phyloP scores from a whole-genome alignment of 345 rosid genomes.

The Populus davidiana region DNA sequence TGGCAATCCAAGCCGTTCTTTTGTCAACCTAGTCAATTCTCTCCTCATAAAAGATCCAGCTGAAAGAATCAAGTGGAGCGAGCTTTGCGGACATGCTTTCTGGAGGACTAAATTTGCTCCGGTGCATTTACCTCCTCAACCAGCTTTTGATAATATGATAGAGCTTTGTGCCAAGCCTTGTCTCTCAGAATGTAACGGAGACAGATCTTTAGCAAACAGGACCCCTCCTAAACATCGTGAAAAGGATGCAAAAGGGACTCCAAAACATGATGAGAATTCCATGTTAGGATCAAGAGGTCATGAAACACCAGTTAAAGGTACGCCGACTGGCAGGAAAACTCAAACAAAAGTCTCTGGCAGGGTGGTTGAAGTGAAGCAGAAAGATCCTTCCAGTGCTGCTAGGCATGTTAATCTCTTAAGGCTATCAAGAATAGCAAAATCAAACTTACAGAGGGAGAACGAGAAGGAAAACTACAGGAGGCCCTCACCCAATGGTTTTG shows the following conservation, averaged over 20 bases:
- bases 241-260: conserved; percentile 62
- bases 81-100: conserved; percentile 82
- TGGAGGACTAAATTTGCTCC: conserved; percentile 62
- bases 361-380: conserved; percentile 61
- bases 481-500: conserved; percentile 63
- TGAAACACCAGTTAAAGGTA: conserved; percentile 66
- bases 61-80: conserved; percentile 86
- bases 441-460: conserved; percentile 86
- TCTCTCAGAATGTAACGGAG: conserved; percentile 74
- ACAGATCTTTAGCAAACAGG: conserved; percentile 54
- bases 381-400: conserved; percentile 51
- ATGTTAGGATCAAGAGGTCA: conserved; percentile 43
- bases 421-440: conserved; percentile 88
- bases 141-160: conserved; percentile 78
- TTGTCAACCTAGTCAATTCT: conserved; percentile 77
- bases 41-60: conserved; percentile 91
- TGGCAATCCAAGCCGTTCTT: conserved; percentile 75
- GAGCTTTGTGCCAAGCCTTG: conserved; percentile 65
- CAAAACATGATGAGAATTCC: conserved; percentile 63
- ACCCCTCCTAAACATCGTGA: conserved; percentile 72
- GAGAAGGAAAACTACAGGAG: conserved; percentile 96
- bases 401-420: conserved; percentile 81
- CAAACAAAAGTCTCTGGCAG: conserved; percentile 56
- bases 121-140: conserved; percentile 75
- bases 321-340: conserved; percentile 51